A percentile compares a stretch with the other conserved stretches of the same genome.
Evolutionary conservation across 202 grass and related monocot species (phyloP).

Genomic region (Schoenoplectus tabernaemontani): DNA sequence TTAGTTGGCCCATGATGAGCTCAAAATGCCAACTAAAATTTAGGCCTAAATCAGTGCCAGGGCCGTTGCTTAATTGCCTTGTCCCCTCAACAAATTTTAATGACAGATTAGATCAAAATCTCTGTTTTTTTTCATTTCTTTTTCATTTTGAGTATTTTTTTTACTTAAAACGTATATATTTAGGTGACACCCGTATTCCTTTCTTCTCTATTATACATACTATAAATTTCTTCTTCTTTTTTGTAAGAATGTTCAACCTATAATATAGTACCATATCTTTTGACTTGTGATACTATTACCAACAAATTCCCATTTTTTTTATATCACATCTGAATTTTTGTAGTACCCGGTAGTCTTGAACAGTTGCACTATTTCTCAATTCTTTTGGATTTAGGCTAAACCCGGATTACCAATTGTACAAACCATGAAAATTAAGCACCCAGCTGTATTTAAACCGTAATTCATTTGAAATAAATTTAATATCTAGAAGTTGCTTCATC

Average conservation of each 20-base stretch:
- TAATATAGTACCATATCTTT: neutral
- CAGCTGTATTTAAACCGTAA: too few relatives aligned
- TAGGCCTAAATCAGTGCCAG: neutral
- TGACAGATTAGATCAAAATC: neutral
- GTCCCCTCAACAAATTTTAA: slow-evolving; percentile 10
- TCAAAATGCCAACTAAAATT: slow-evolving; percentile 10
- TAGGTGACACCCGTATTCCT: neutral
- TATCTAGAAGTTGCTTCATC: neutral
- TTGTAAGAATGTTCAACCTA: neutral
- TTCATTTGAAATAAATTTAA: neutral
- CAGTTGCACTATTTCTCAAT: neutral
- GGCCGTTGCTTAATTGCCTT: neutral
- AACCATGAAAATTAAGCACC: too few relatives aligned
- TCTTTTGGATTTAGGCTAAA: too few relatives aligned
- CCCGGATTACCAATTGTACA: too few relatives aligned
- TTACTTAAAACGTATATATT: neutral
- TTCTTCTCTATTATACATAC: neutral
- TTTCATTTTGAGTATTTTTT: neutral
- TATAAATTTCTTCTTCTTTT: neutral
- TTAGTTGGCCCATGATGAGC: slow-evolving; percentile 15
- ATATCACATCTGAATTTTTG: neutral
- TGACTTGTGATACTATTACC: neutral
- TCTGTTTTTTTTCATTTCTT: neutral
- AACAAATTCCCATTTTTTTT: neutral
- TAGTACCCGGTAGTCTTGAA: neutral